Conservation (phyloP, 805 yeast genomes). For the Brettanomyces bruxellensis region DNA sequence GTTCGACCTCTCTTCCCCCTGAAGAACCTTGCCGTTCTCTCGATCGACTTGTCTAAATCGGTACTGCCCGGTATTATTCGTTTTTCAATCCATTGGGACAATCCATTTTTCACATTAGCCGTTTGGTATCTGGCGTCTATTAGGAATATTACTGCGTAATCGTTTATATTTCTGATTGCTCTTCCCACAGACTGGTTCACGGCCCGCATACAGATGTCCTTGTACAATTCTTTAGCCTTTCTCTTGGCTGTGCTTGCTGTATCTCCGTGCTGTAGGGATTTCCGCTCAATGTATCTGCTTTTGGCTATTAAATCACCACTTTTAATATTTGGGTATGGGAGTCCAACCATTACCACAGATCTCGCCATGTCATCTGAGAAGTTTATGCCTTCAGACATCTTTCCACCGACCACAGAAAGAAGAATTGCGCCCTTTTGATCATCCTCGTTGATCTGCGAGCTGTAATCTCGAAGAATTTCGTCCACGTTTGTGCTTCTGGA, state of each 20-base stretch:
- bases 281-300: slow-evolving; percentile 50
- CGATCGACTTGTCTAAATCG: slow-evolving; percentile 1
- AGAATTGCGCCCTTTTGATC: slow-evolving; percentile 49
- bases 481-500: slow-evolving; percentile 36
- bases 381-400: slow-evolving; percentile 88
- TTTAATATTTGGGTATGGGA: slow-evolving; percentile 81
- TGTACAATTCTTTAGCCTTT: slow-evolving; percentile 53
- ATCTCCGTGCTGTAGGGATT: slow-evolving; percentile 39
- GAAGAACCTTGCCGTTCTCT: slow-evolving; percentile 4
- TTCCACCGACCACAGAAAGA: slow-evolving; percentile 87
- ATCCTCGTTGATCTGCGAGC: slow-evolving; percentile 28
- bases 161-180: slow-evolving; percentile 76
- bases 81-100: slow-evolving; percentile 69
- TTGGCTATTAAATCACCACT: slow-evolving; percentile 77
- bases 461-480: slow-evolving; percentile 40
- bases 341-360: slow-evolving; percentile 76
- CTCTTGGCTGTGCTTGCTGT: slow-evolving; percentile 34
- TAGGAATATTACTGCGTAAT: slow-evolving; percentile 68
- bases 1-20: not conserved
- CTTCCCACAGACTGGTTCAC: slow-evolving; percentile 91
- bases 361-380: slow-evolving; percentile 84
- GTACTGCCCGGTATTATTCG: slow-evolving; percentile 14
- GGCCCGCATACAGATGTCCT: slow-evolving; percentile 81
- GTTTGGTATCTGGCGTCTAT: slow-evolving; percentile 53
- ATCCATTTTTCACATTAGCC: slow-evolving; percentile 39